Percentiles rank a stretch among this genome's conserved stretches.
These are phyloP conservation scores for Thielaviopsis ethacetica DNA, from an alignment of 2,329 filamentous ascomycete genomes.

Conservation along the genomic window DNA sequence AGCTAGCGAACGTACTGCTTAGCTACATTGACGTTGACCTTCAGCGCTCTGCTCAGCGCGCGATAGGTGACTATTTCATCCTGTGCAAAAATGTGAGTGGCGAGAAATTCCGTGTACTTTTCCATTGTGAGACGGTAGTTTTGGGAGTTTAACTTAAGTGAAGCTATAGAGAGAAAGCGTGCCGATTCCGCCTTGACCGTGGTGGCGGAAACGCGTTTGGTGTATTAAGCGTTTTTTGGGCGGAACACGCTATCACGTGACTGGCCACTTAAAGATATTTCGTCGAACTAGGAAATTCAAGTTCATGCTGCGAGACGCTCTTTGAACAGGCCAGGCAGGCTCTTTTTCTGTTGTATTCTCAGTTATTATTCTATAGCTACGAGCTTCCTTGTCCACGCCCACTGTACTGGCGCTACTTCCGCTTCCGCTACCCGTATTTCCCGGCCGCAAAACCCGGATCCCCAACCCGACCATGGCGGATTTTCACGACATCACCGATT, in stretches of 20 bases:
- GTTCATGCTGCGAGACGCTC: background rate
- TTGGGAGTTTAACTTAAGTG: background rate
- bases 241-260: conserved; percentile 6
- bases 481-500: conserved; percentile 43
- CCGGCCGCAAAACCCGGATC: too few relatives aligned
- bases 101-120: conserved; percentile 56
- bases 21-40: conserved; percentile 70
- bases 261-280: conserved; percentile 1
- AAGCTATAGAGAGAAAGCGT: background rate
- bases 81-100: conserved; percentile 60
- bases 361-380: too few relatives aligned
- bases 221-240: background rate
- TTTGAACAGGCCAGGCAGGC: background rate
- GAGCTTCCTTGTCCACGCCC: too few relatives aligned
- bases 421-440: too few relatives aligned
- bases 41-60: conserved; percentile 62
- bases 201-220: background rate
- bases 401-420: background rate
- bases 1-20: conserved; percentile 51
- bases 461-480: conserved; percentile 17
- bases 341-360: background rate
- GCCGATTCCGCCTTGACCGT: background rate
- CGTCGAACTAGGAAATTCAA: background rate
- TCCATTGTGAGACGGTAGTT: conserved; percentile 27
- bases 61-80: conserved; percentile 72